Evolutionary conservation across 257 asterid genomes (phyloP).

Genomic region (Lavandula angustifolia): DNA sequence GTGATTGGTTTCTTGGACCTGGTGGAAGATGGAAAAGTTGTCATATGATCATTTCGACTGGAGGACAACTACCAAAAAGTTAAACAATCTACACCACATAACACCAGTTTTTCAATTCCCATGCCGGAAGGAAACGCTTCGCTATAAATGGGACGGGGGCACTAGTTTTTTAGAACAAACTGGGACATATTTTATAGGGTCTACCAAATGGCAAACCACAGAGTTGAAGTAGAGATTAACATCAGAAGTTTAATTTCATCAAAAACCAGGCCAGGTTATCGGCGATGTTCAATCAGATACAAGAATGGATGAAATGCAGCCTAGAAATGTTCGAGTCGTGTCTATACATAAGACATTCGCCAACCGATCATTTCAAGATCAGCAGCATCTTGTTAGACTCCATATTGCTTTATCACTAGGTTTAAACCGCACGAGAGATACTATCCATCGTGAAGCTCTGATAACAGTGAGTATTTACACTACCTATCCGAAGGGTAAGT

Average conservation of each 20-base stretch:
- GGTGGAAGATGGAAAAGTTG: too few species aligned
- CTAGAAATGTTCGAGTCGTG: conserved; percentile 26
- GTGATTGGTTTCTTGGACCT: too few species aligned
- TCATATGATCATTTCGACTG: too few species aligned
- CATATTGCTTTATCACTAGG: conserved; percentile 40
- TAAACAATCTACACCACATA: too few species aligned
- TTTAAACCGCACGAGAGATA: conserved; percentile 49
- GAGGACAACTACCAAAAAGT: too few species aligned
- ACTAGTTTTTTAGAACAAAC: too few species aligned
- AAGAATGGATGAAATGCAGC: background rate
- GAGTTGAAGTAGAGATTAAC: background rate
- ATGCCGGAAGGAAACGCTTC: too few species aligned
- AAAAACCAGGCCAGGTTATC: background rate
- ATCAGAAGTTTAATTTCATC: background rate
- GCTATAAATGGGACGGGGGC: too few species aligned
- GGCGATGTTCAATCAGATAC: background rate
- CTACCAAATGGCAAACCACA: background rate
- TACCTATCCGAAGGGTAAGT: background rate
- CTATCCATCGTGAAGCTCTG: conserved; percentile 45
- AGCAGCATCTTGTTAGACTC: conserved; percentile 36
- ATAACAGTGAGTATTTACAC: conserved; percentile 42
- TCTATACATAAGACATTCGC: conserved; percentile 21
- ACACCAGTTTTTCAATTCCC: too few species aligned
- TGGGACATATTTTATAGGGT: background rate
- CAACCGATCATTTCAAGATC: conserved; percentile 41